These are phyloP conservation scores for Zygoascus sp. DNA, from an alignment of 1,139 yeast species.

Conservation along the genomic window DNA sequence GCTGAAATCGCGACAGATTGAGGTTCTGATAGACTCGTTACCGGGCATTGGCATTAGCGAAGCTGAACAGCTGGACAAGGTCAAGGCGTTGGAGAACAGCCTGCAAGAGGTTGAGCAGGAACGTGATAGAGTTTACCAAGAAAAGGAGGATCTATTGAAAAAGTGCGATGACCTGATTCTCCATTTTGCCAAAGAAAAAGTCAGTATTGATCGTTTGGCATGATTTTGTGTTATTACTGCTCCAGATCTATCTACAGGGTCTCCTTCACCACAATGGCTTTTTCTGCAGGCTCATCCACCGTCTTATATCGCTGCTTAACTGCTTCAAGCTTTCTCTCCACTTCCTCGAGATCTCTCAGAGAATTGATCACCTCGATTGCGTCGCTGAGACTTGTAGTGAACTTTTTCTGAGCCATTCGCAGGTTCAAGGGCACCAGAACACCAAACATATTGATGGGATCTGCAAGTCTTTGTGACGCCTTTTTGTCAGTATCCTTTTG, in stretches of 20 bases:
- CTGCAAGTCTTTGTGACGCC: constrained; percentile 18
- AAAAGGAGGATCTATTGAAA: constrained; percentile 60
- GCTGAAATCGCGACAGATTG: constrained; percentile 78
- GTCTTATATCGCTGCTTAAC: not conserved
- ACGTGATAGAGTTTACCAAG: constrained; percentile 53
- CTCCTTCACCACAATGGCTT: not conserved
- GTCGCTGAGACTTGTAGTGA: constrained; percentile 34
- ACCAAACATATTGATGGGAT: constrained; percentile 52
- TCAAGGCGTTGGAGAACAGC: constrained; percentile 60
- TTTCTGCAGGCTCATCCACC: not conserved
- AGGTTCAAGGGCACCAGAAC: constrained; percentile 45
- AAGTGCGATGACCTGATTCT: constrained; percentile 69
- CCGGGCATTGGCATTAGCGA: constrained; percentile 93
- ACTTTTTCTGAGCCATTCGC: constrained; percentile 40
- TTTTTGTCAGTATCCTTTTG: not conserved
- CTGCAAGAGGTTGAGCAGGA: constrained; percentile 58
- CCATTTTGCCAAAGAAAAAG: constrained; percentile 52
- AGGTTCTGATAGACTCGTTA: constrained; percentile 76
- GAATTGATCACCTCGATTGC: constrained; percentile 34
- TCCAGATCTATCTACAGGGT: not conserved
- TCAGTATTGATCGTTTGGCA: constrained; percentile 29
- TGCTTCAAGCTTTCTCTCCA: constrained; percentile 12
- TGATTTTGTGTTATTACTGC: constrained; percentile 21
- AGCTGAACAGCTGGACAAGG: constrained; percentile 61
- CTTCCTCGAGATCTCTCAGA: constrained; percentile 19